Base-by-base conservation (phyloP, 148 eudicot species). In the Diospyros kaki region DNA sequence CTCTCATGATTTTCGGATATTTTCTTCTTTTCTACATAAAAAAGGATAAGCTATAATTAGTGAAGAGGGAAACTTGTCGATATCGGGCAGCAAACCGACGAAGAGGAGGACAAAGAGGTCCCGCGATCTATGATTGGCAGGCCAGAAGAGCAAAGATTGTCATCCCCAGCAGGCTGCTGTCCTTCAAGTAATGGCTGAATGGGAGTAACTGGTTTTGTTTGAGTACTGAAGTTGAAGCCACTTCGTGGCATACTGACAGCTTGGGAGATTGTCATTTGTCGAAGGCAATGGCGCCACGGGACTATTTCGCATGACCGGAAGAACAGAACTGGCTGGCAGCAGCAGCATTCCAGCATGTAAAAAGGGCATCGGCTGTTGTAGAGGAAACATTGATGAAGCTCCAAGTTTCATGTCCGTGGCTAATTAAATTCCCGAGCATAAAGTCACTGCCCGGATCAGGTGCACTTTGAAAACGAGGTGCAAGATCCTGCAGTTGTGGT, bases 401-500 rank as follows among this genome's bases (percentile, higher is more conserved):
- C 81, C 88, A 38, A 79, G 56, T 41, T 68, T 76, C 72, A 72
- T 15, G 18, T 79, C 84, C 28, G 28, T 28, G 28, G 3, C 56
- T 58, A 0, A 79, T 80, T 6, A 80, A 76, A 64, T 81, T 83
- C 10, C 81, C 82, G 13, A 81, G 66, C 43, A 83, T 28, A 13
- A 71, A 80, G 1, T 87, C 89, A 42, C 67, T 84, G 2, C 44
- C 69, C 55, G 79, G 60, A 13, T 73, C 83, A 44, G 78, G 74
- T 65, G 77, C 86, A 43, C 73, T 48, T 52, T 83, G 81, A 15
- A 82, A 82, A 74, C 73, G 80, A 68, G 75, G 48, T 15, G 77
- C 73, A 58, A 83, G 76, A 83, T 85, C 89, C 54, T 82, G 89
- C 44, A 54, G 48, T 63, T 60, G 82, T 62, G 81, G 77, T 65